Percentiles rank a stretch among this genome's conserved stretches.
Evolutionary conservation across 2,329 filamentous ascomycete species (phyloP).

Genomic region (Pseudogymnoascus sp.): DNA sequence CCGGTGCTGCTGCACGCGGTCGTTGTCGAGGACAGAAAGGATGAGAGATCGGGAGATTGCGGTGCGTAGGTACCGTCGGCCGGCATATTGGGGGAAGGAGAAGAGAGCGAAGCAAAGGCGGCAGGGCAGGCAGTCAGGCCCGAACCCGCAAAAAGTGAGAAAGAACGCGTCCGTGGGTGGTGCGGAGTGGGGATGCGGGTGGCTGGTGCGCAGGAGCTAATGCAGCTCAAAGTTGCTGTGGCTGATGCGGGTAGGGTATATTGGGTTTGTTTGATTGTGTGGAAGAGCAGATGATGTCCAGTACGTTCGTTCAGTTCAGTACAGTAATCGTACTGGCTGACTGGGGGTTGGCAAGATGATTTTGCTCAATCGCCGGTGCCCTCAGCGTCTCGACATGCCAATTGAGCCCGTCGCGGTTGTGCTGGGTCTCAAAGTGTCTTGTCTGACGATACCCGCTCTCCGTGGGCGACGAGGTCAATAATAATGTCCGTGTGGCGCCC

Average conservation of each 20-base stretch:
- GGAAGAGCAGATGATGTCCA: no score
- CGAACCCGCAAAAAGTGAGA: conserved; percentile 6
- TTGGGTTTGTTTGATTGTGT: background rate
- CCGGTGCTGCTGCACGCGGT: conserved; percentile 20
- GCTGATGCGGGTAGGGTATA: background rate
- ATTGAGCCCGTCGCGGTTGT: background rate
- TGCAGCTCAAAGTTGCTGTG: background rate
- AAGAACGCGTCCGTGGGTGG: conserved; percentile 6
- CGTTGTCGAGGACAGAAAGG: conserved; percentile 23
- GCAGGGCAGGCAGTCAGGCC: background rate
- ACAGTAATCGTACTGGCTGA: background rate
- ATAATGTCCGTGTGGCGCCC: background rate
- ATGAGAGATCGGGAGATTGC: conserved; percentile 30
- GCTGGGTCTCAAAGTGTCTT: background rate
- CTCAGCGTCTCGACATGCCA: background rate
- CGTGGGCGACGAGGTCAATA: background rate
- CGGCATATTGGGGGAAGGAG: background rate
- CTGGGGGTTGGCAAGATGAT: background rate
- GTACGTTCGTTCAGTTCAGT: background rate
- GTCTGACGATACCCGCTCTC: background rate
- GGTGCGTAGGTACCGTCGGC: conserved; percentile 28
- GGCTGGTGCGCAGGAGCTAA: conserved; percentile 7
- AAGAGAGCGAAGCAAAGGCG: background rate
- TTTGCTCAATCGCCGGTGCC: background rate
- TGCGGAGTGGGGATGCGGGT: conserved; percentile 2